These are phyloP conservation scores for Monilinia fructigena DNA, from an alignment of 2,329 filamentous ascomycete genomes.

Conservation along the genomic window DNA sequence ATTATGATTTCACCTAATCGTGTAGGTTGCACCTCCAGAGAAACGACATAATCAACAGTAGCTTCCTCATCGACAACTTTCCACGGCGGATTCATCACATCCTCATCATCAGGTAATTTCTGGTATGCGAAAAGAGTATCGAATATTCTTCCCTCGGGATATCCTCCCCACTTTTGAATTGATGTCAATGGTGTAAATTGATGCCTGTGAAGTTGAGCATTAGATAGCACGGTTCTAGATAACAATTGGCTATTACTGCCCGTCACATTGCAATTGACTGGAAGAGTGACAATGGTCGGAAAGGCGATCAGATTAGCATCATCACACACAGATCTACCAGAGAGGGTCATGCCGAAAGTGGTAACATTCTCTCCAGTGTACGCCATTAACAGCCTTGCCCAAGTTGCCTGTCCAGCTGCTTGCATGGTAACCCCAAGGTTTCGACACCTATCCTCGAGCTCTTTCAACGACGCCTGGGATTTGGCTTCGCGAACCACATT, in stretches of 20 bases:
- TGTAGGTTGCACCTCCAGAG: conserved; percentile 71
- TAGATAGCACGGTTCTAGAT: conserved; percentile 62
- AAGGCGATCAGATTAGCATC: conserved; percentile 62
- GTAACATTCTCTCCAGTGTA: conserved; percentile 75
- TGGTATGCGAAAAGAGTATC: conserved; percentile 87
- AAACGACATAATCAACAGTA: conserved; percentile 74
- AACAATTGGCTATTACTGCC: conserved; percentile 58
- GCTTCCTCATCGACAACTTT: conserved; percentile 62
- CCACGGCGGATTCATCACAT: conserved; percentile 50
- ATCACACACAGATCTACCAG: conserved; percentile 63
- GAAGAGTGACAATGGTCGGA: conserved; percentile 80
- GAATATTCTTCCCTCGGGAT: conserved; percentile 66
- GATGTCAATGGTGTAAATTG: conserved; percentile 70
- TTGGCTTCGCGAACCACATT: conserved; percentile 41
- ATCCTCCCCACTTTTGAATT: conserved; percentile 70
- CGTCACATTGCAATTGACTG: conserved; percentile 60
- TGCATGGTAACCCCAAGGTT: conserved; percentile 68
- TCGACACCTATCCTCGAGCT: conserved; percentile 57
- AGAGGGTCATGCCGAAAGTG: conserved; percentile 77
- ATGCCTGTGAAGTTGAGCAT: conserved; percentile 62
- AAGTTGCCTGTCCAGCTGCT: conserved; percentile 72
- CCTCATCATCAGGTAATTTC: conserved; percentile 46
- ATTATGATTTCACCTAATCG: conserved; percentile 52
- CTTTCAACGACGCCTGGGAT: conserved; percentile 44
- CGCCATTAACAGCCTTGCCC: conserved; percentile 70